Base-by-base conservation (phyloP, 192 early-diverging fungal species). In the Entophlyctis luteolus region DNA sequence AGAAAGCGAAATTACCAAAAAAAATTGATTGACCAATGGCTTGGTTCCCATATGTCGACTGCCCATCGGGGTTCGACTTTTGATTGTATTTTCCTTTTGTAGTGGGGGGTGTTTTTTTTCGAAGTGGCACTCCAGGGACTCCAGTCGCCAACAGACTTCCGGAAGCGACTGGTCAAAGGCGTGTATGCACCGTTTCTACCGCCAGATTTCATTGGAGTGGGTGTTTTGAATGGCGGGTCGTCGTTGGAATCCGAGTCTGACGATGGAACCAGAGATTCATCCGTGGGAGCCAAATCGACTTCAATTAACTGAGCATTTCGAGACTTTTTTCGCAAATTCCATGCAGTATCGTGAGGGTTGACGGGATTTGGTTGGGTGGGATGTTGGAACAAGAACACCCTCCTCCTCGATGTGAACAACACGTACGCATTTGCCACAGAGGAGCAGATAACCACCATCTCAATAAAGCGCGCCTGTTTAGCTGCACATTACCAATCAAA, bases 21-120 rank as follows among this genome's bases (percentile, higher is more conserved):
- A 20, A 66, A 66, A 22, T 31, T 39, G 18, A 55, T 18, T 20
- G 63, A 66, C 63, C 63, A 66, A n/a, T 55, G 48, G 10, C 18
- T 6, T 1, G 63, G 63, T 54, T 52, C 50, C 63, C 63, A 66
- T 27, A 66, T 52, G 22, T 34, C 34, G n/a, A 66, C 18, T n/a
- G 55, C 63, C 63, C 63, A 66, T 10, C 33, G 48, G 8, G 42
- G n/a, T 34, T 66, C 63, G 25, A 66, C n/a, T 38, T 66, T 63
- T 28, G 47, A n/a, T n/a, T n/a, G n/a, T n/a, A n/a, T n/a, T n/a
- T n/a, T n/a, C n/a, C n/a, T n/a, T 35, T 25, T 42, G 12, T 27
- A 18, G 6, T 49, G 47, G n/a, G 39, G 39, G 39, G 10, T 12
- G n/a, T 42, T 42, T 42, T 35, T 48, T 32, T 31, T 31, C 2